Base-by-base conservation (phyloP, 192 early-diverging fungal genomes). In the Umbelopsis ramanniana region DNA sequence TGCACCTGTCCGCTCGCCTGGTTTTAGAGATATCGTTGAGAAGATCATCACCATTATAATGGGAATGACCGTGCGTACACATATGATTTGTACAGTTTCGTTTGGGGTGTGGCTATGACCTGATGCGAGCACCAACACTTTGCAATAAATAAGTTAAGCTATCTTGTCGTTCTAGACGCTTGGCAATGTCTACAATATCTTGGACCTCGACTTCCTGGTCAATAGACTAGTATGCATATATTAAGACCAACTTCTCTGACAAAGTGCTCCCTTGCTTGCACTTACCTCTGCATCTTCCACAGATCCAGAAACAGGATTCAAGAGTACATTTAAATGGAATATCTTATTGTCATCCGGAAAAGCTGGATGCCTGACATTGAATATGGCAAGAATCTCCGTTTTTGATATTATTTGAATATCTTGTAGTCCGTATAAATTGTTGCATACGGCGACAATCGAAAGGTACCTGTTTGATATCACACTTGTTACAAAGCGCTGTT, bases 231-330 rank as follows among this genome's bases (percentile, higher is more conserved):
- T 19, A 50, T 1, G 15, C 48, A 50, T 0, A 50, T 17, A 15
- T 8, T 50, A 15, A 50, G 0, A 15, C 14, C 11, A 43, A 43
- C 8, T 43, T 7, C 6, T 43, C 0, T 43, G 40, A 43, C 11
- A 11, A 43, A 11, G 6, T 43, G 8, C 40, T 43, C 6, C 40
- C 11, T 43, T 43, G 40, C 29, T 29, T 43, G 11, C 8, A 19
- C 26, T 38, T 63, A 63, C 57, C 57, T 63, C 57, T 6, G 57
- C 57, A 33, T 63, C 33, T 11, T 63, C 57, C 15, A 63, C 57
- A 38, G 14, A 17, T 1, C 57, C 57, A 37, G 57, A 17, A 29
- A 6, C 29, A 37, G 57, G 57, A 35, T 63, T 15, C 14, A 63
- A 37, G 26, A 63, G 33, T 0, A 63, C 57, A 63, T 63, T 63